Conservation (phyloP, 176 grass and related monocot species). For the Musa troglodytarum region DNA sequence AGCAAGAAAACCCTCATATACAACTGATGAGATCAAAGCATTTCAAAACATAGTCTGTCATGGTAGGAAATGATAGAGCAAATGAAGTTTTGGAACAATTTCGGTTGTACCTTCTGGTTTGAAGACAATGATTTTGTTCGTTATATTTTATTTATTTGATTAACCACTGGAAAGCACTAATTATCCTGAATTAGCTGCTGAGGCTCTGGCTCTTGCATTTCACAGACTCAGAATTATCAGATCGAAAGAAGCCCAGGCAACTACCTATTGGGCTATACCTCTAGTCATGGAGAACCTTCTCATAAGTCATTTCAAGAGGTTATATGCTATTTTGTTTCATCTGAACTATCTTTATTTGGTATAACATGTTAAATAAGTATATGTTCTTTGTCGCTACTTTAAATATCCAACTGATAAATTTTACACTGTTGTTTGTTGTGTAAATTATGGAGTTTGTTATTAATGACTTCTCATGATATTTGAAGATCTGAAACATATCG, state of each 20-base stretch:
- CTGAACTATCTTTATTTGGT: not conserved
- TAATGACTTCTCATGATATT: not conserved
- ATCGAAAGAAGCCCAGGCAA: not conserved
- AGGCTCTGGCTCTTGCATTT: not conserved
- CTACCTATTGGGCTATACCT: not conserved
- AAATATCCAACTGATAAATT: not conserved
- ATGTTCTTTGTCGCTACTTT: not conserved
- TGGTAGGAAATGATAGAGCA: slow-evolving; percentile 5
- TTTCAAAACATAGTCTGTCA: slow-evolving; percentile 52
- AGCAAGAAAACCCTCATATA: slow-evolving; percentile 43
- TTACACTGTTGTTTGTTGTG: not conserved
- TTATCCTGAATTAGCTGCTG: not conserved
- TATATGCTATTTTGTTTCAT: not conserved
- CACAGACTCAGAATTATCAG: not conserved
- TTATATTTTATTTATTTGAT: not conserved
- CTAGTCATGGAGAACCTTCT: not conserved
- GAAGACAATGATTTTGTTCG: not conserved
- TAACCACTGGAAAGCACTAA: not conserved
- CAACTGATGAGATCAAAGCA: slow-evolving; percentile 39
- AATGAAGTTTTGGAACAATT: not conserved
- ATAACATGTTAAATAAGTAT: not conserved
- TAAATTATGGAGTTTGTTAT: not conserved
- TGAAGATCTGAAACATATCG: not conserved
- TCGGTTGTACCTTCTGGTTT: not conserved
- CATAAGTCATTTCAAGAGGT: too few relatives aligned